Evolutionary conservation across 768 basidiomycete species (phyloP).

Genomic region (Dacryopinax spathularia): DNA sequence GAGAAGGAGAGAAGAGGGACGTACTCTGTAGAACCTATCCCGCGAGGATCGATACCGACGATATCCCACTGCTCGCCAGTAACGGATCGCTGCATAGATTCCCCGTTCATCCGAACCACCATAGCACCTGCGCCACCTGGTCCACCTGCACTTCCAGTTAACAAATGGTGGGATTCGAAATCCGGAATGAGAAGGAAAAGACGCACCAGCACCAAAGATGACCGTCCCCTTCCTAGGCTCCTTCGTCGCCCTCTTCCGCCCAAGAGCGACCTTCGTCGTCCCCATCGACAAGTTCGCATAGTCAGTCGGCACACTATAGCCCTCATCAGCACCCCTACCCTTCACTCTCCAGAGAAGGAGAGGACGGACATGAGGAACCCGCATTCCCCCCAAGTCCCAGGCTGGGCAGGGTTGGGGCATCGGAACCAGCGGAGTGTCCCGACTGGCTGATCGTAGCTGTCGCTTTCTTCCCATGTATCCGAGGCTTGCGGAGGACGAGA

Average conservation of each 20-base stretch:
- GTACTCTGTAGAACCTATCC: conserved; percentile 8
- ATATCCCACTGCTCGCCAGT: conserved; percentile 11
- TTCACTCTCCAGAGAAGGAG: no score
- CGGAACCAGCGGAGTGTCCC: background rate
- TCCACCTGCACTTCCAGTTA: background rate
- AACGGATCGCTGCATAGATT: background rate
- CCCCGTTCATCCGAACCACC: background rate
- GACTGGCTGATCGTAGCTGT: no score
- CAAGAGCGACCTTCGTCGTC: background rate
- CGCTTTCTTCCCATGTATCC: no score
- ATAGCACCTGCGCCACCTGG: background rate
- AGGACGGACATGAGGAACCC: conserved; percentile 1
- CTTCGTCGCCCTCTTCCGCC: background rate
- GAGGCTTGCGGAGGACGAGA: no score
- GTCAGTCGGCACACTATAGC: conserved; percentile 4
- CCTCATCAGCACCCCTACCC: no score
- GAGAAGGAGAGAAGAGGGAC: background rate
- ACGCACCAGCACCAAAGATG: conserved; percentile 3
- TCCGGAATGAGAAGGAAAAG: background rate
- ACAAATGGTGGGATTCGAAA: background rate
- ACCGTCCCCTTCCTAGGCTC: background rate
- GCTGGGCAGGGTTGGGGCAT: background rate
- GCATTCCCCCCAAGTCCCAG: background rate
- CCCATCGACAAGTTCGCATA: background rate
- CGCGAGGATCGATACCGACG: conserved; percentile 12